Evolutionary conservation across 2,329 filamentous ascomycete species (phyloP).

Genomic region (Helotiales sp.): DNA sequence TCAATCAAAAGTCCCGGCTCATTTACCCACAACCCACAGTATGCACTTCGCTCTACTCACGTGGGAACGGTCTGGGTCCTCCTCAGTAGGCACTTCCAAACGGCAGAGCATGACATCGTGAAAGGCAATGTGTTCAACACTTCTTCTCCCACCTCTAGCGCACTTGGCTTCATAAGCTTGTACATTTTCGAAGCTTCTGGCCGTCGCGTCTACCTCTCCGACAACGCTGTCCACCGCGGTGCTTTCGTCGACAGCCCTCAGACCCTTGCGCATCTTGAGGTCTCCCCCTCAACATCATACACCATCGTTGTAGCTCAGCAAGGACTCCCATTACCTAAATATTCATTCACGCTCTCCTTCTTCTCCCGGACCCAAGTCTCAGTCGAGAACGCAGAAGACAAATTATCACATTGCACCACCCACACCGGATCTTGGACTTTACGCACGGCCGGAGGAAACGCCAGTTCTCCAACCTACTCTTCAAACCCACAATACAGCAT

Average conservation of each 20-base stretch:
- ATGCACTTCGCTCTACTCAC: constrained; percentile 60
- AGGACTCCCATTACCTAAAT: constrained; percentile 68
- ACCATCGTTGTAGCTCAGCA: constrained; percentile 76
- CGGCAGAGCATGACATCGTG: constrained; percentile 59
- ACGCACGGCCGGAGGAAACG: constrained; percentile 81
- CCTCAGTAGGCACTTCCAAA: constrained; percentile 82
- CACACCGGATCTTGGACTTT: constrained; percentile 71
- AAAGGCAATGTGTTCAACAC: constrained; percentile 40
- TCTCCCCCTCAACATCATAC: constrained; percentile 45
- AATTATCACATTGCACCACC: constrained; percentile 47
- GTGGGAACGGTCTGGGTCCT: constrained; percentile 77
- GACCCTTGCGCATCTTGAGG: constrained; percentile 76
- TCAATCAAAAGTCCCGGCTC: constrained; percentile 50
- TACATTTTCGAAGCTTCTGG: constrained; percentile 76
- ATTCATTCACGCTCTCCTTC: constrained; percentile 85
- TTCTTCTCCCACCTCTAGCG: constrained; percentile 32
- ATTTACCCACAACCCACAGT: constrained; percentile 69
- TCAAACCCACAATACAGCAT: constrained; percentile 86
- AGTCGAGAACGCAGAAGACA: constrained; percentile 55
- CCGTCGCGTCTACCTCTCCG: constrained; percentile 70
- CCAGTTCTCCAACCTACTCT: constrained; percentile 73
- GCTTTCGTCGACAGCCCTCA: constrained; percentile 95
- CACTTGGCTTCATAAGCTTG: constrained; percentile 79
- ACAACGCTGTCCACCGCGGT: constrained; percentile 69
- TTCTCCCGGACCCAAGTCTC: constrained; percentile 67